Conservation (phyloP, 1,284 basidiomycete species). For the Farysia itapuensis region DNA sequence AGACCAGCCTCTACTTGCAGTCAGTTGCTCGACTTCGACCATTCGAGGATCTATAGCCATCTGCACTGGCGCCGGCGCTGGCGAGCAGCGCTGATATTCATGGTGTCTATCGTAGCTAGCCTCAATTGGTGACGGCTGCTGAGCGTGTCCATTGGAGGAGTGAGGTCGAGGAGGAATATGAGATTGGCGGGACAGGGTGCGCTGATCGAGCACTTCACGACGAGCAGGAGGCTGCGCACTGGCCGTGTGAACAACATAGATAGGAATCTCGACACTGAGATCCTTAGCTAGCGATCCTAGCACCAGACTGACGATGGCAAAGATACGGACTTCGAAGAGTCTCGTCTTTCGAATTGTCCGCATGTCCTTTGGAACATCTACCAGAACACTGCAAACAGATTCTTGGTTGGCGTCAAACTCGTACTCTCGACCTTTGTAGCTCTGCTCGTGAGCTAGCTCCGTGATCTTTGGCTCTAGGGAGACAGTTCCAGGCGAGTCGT, state of each 20-base stretch:
- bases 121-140: no score
- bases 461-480: slow-evolving; percentile 50
- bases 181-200: slow-evolving; percentile 4
- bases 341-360: slow-evolving; percentile 50
- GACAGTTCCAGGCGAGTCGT: slow-evolving; percentile 26
- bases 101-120: slow-evolving; percentile 11
- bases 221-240: slow-evolving; percentile 27
- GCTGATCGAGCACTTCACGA: slow-evolving; percentile 3
- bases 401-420: slow-evolving; percentile 48
- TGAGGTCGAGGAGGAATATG: slow-evolving; percentile 18
- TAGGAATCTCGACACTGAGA: slow-evolving; percentile 45
- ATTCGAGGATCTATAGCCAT: slow-evolving; percentile 10
- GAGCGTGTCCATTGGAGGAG: slow-evolving; percentile 20
- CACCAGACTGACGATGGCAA: slow-evolving; percentile 38
- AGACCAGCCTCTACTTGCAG: slow-evolving; percentile 49
- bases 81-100: slow-evolving; percentile 3
- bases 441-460: slow-evolving; percentile 44
- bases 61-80: slow-evolving; percentile 3
- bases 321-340: slow-evolving; percentile 44
- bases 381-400: slow-evolving; percentile 39
- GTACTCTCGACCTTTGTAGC: slow-evolving; percentile 50
- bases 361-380: slow-evolving; percentile 44
- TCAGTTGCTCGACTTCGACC: slow-evolving; percentile 30
- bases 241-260: slow-evolving; percentile 46
- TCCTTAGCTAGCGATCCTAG: slow-evolving; percentile 54